Conservation (phyloP, 106 monocot genomes). For the Narthecium ossifragum region DNA sequence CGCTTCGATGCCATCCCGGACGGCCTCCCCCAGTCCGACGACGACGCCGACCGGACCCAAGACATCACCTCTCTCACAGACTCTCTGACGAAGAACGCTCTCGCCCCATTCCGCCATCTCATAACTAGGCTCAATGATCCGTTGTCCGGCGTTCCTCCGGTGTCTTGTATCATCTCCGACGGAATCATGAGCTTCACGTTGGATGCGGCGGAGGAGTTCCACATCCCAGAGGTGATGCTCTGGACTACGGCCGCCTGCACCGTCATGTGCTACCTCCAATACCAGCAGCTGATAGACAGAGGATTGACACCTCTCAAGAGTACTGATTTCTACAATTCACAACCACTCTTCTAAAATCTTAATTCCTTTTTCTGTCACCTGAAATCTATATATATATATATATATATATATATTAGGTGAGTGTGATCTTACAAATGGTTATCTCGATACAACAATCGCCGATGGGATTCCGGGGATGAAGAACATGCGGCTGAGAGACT, state of each 20-base stretch:
- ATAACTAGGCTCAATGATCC: not conserved
- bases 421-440: not conserved
- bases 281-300: not conserved
- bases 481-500: conserved; percentile 1
- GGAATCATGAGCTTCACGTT: not conserved
- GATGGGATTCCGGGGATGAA: not conserved
- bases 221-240: not conserved
- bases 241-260: not conserved
- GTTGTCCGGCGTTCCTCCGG: not conserved
- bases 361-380: not conserved
- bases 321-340: not conserved
- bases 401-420: not conserved
- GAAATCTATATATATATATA: too few species aligned
- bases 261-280: not conserved
- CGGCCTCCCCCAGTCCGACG: not conserved
- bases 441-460: not conserved
- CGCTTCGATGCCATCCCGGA: not conserved
- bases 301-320: not conserved
- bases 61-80: not conserved
- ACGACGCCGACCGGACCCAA: not conserved
- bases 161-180: not conserved
- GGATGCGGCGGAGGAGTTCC: not conserved
- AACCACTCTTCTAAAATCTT: too few species aligned
- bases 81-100: not conserved
- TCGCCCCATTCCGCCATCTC: not conserved